phyloP scores from a whole-genome alignment of 75 land plant genomes.

The Pinus taeda region DNA sequence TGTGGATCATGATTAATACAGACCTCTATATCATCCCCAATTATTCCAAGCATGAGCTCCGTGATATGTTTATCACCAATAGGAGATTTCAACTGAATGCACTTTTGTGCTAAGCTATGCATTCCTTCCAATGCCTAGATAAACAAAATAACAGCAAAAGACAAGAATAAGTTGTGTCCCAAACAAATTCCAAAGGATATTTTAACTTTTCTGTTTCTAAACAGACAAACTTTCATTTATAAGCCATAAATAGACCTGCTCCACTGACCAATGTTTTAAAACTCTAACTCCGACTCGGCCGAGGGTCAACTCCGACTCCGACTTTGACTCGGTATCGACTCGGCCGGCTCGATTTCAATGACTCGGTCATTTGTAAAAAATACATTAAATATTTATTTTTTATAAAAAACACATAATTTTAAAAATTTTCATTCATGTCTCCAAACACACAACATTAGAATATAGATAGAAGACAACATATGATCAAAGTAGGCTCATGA shows the following conservation, averaged over 20 bases:
- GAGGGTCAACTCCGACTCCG: too few species aligned
- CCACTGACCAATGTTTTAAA: too few species aligned
- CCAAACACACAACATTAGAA: too few species aligned
- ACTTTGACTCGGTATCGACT: too few species aligned
- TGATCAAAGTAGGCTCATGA: too few species aligned
- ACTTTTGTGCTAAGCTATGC: conserved; percentile 66
- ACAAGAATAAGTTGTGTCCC: background rate
- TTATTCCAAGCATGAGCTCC: conserved; percentile 70
- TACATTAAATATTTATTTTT: too few species aligned
- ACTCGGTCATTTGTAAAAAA: too few species aligned
- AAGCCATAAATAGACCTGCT: background rate
- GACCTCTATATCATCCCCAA: conserved; percentile 89
- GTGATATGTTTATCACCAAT: conserved; percentile 32
- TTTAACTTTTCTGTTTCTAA: background rate
- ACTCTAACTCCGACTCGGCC: too few species aligned
- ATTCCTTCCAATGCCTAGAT: conserved; percentile 79
- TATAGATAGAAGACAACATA: too few species aligned
- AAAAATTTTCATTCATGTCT: too few species aligned
- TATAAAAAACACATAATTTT: too few species aligned
- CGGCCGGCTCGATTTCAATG: too few species aligned
- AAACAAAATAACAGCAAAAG: conserved; percentile 3
- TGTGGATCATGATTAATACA: conserved; percentile 8
- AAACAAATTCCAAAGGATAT: background rate
- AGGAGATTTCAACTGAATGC: conserved; percentile 69
- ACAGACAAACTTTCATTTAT: background rate